A percentile compares a stretch with the other conserved stretches of the same genome.
Evolutionary conservation across 1,139 yeast species (phyloP).

Genomic region (Suhomyces yuchorum): DNA sequence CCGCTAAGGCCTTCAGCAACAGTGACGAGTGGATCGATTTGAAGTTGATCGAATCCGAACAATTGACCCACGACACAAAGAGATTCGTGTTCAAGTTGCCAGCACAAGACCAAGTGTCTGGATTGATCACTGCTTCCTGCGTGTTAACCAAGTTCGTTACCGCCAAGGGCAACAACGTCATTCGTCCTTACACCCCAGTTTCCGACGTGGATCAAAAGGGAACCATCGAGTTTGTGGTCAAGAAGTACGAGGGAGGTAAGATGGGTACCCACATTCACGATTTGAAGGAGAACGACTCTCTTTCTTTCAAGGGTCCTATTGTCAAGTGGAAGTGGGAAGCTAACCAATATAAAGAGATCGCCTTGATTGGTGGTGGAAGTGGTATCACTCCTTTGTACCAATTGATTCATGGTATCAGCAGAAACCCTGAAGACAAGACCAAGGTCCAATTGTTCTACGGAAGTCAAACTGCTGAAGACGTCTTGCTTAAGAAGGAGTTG

Average conservation of each 20-base stretch:
- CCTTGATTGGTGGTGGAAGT: conserved; percentile 92
- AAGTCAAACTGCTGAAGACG: conserved; percentile 72
- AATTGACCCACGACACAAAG: conserved; percentile 65
- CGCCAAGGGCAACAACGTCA: conserved; percentile 81
- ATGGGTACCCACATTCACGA: conserved; percentile 74
- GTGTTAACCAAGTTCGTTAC: conserved; percentile 80
- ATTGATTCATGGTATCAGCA: conserved; percentile 66
- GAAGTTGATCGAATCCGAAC: conserved; percentile 59
- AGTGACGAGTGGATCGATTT: conserved; percentile 81
- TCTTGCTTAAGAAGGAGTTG: conserved; percentile 73
- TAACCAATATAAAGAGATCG: conserved; percentile 77
- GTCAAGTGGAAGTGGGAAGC: conserved; percentile 91
- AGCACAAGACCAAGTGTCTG: conserved; percentile 66
- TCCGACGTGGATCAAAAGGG: conserved; percentile 74
- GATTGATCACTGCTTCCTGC: conserved; percentile 80
- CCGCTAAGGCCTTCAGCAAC: conserved; percentile 62
- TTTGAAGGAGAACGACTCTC: conserved; percentile 76
- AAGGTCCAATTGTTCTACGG: conserved; percentile 81
- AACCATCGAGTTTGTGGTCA: conserved; percentile 75
- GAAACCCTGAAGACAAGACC: conserved; percentile 82
- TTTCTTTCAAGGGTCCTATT: conserved; percentile 93
- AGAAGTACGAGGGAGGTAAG: conserved; percentile 83
- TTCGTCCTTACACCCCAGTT: conserved; percentile 96
- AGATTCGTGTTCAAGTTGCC: conserved; percentile 74
- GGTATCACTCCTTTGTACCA: conserved; percentile 97